A percentile compares a stretch with the other conserved stretches of the same genome.
These are phyloP conservation scores for Phlegmacium glaucopus DNA, from an alignment of 768 basidiomycete species.

Conservation along the genomic window DNA sequence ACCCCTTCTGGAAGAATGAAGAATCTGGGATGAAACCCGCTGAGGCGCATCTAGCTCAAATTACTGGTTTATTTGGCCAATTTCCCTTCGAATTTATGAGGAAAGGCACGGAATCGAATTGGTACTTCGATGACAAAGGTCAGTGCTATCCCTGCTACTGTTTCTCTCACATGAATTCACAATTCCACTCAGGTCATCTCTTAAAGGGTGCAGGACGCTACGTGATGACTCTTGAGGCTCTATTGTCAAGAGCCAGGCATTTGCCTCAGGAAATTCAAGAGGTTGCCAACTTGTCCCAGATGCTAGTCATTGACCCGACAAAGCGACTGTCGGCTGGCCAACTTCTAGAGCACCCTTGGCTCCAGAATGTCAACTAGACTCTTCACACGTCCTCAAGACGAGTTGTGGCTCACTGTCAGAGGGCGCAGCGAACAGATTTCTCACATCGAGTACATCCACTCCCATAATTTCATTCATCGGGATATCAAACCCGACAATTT, in stretches of 20 bases:
- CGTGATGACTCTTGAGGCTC: background rate
- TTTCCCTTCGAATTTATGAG: slow-evolving; percentile 1
- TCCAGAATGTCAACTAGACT: background rate
- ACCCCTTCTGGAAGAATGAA: slow-evolving; percentile 45
- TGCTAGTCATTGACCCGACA: slow-evolving; percentile 6
- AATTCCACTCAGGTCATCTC: background rate
- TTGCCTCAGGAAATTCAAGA: background rate
- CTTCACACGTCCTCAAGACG: background rate
- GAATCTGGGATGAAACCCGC: slow-evolving; percentile 8
- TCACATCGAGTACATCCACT: slow-evolving; percentile 98
- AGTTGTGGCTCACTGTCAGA: too few species aligned
- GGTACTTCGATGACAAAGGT: slow-evolving; percentile 9
- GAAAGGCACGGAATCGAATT: background rate
- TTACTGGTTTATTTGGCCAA: slow-evolving; percentile 1
- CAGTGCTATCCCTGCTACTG: background rate
- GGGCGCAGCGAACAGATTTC: slow-evolving; percentile 65
- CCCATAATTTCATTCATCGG: slow-evolving; percentile 95
- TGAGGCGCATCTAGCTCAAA: slow-evolving; percentile 9
- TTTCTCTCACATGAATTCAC: too few species aligned
- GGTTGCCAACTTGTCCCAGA: slow-evolving; percentile 6
- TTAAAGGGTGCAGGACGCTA: slow-evolving; percentile 4
- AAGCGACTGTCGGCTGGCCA: slow-evolving; percentile 6
- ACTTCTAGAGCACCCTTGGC: slow-evolving; percentile 10
- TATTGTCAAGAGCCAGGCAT: slow-evolving; percentile 2
- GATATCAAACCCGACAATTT: slow-evolving; percentile 99